Conservation (phyloP, 345 rosid genomes). For the Aegle marmelos region DNA sequence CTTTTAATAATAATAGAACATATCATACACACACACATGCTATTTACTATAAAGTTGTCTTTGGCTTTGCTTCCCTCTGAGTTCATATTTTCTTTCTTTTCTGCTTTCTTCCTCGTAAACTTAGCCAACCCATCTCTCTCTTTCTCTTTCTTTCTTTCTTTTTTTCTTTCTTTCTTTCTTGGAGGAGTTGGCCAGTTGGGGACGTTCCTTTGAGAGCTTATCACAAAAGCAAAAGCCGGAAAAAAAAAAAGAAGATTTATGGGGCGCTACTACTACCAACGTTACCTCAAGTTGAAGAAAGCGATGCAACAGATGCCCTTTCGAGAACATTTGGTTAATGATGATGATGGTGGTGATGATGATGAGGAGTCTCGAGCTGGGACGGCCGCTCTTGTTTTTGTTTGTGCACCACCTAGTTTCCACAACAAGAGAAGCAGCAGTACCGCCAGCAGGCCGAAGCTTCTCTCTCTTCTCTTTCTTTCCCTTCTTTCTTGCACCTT, state of each 20-base stretch:
- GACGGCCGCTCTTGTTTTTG: constrained; percentile 19
- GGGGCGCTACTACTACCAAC: constrained; percentile 39
- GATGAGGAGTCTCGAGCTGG: constrained; percentile 22
- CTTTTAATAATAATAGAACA: too few relatives aligned
- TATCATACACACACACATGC: too few relatives aligned
- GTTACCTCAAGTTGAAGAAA: constrained; percentile 46
- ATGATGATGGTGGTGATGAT: not conserved
- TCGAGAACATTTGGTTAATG: too few relatives aligned
- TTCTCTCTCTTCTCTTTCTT: constrained; percentile 55
- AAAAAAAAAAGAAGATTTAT: constrained; percentile 18
- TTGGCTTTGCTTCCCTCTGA: too few relatives aligned
- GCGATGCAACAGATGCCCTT: constrained; percentile 27
- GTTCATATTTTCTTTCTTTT: not conserved
- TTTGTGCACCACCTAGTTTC: constrained; percentile 22
- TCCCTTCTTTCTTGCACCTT: constrained; percentile 60
- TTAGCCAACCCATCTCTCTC: not conserved
- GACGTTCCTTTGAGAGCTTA: not conserved
- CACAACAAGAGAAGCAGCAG: constrained; percentile 34
- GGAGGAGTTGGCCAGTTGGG: not conserved
- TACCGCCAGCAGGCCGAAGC: constrained; percentile 56
- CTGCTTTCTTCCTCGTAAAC: not conserved
- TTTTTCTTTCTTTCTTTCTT: too few relatives aligned
- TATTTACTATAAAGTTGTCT: not conserved
- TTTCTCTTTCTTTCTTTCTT: not conserved
- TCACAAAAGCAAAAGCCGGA: not conserved